Conservation (phyloP, 352 stramenopile genomes). For the Paralagenidium karlingii region DNA sequence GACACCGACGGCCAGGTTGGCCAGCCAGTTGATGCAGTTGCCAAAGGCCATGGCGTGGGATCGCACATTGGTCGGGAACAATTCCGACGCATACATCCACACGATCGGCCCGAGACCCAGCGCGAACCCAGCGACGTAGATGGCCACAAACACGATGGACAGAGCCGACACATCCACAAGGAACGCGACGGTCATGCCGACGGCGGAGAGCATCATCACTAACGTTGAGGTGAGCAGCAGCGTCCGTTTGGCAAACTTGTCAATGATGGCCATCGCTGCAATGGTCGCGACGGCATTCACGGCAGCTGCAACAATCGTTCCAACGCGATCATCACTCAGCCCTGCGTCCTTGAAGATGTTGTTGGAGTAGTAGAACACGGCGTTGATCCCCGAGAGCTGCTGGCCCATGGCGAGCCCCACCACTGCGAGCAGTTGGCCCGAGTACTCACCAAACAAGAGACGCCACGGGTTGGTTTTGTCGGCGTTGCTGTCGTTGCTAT, state of each 20-base stretch:
- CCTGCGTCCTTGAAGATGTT: conserved; percentile 14
- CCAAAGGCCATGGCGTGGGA: conserved; percentile 23
- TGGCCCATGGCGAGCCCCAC: conserved; percentile 18
- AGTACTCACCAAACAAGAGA: conserved; percentile 8
- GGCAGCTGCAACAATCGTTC: conserved; percentile 9
- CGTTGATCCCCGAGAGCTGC: conserved; percentile 19
- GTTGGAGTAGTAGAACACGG: conserved; percentile 15
- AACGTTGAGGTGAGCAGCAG: conserved; percentile 8
- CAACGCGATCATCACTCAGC: conserved; percentile 3
- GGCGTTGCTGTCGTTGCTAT: not conserved
- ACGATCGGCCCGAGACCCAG: conserved; percentile 46
- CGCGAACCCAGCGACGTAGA: conserved; percentile 13
- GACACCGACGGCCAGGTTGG: conserved; percentile 28
- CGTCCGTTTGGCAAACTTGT: conserved; percentile 11
- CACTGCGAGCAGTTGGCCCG: conserved; percentile 25
- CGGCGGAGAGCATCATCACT: conserved; percentile 8
- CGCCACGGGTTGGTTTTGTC: no score
- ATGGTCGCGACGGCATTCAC: conserved; percentile 8
- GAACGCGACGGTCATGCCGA: conserved; percentile 14
- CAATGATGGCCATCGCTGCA: no score
- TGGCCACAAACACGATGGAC: conserved; percentile 12
- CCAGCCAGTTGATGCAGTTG: conserved; percentile 24
- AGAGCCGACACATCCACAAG: conserved; percentile 8
- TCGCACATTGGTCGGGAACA: conserved; percentile 44
- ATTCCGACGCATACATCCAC: conserved; percentile 37